Conservation (phyloP, 2,329 filamentous ascomycete genomes). For the Fusarium euwallaceae region DNA sequence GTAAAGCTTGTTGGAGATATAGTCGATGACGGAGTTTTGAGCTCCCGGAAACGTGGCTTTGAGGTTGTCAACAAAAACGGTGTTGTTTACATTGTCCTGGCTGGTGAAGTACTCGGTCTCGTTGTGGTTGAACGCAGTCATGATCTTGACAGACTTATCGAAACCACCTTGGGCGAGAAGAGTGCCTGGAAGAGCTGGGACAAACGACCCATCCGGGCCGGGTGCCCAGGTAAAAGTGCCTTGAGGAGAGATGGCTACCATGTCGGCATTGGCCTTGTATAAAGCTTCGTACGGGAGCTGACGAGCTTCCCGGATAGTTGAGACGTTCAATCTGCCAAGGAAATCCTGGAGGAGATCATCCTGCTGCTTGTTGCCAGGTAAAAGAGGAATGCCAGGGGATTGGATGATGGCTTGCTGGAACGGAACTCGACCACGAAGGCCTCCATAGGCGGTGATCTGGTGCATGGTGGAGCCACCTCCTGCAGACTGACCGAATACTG, state of each 20-base stretch:
- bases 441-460: slow-evolving; percentile 35
- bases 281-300: not conserved
- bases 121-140: not conserved
- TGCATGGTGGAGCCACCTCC: slow-evolving; percentile 61
- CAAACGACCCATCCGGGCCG: not conserved
- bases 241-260: not conserved
- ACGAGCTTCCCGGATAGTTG: not conserved
- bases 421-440: not conserved
- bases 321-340: not conserved
- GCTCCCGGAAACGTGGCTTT: not conserved
- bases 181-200: not conserved
- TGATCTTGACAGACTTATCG: not conserved
- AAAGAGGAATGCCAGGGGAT: not conserved
- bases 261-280: not conserved
- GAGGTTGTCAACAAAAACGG: not conserved
- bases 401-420: not conserved
- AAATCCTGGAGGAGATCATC: not conserved
- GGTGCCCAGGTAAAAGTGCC: not conserved
- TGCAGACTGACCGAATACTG: slow-evolving; percentile 60
- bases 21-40: not conserved
- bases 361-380: not conserved
- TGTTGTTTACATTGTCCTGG: not conserved
- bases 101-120: not conserved
- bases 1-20: not conserved
- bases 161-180: not conserved